Evolutionary conservation across 495 filamentous ascomycete species (phyloP).

Genomic region (Articulospora tetracladia): DNA sequence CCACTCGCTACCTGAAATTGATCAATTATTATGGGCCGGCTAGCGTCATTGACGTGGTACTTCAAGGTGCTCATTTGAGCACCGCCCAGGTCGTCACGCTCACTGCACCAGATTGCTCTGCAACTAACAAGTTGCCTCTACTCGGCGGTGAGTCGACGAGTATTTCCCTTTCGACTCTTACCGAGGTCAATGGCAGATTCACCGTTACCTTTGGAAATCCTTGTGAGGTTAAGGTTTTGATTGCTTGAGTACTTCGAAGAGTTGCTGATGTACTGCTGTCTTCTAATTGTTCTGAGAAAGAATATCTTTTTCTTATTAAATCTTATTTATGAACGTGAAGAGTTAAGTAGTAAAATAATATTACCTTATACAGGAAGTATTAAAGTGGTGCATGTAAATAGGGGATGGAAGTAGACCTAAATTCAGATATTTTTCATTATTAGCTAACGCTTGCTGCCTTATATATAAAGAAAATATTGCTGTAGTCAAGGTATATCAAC

Average conservation of each 20-base stretch:
- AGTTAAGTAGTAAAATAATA: too few relatives aligned
- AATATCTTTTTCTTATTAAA: too few relatives aligned
- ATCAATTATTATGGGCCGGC: not conserved
- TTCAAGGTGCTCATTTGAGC: not conserved
- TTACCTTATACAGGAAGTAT: too few relatives aligned
- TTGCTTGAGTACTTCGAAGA: not conserved
- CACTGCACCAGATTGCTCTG: not conserved
- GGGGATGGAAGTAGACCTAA: too few relatives aligned
- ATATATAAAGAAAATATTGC: too few relatives aligned
- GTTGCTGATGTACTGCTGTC: too few relatives aligned
- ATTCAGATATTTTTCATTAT: too few relatives aligned
- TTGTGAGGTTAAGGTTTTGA: not conserved
- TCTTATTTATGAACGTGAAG: too few relatives aligned
- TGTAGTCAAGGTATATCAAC: too few relatives aligned
- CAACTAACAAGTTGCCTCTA: not conserved
- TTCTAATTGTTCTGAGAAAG: too few relatives aligned
- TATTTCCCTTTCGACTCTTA: not conserved
- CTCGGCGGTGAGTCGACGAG: not conserved
- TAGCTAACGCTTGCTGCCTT: too few relatives aligned
- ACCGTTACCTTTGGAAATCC: not conserved
- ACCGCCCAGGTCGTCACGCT: not conserved
- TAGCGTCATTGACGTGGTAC: not conserved
- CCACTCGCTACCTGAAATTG: not conserved
- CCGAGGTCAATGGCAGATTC: not conserved
- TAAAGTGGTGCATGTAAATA: too few relatives aligned